A percentile compares a stretch with the other conserved stretches of the same genome.
Conservation (phyloP, 345 rosid genomes). For the Acer campestre region DNA sequence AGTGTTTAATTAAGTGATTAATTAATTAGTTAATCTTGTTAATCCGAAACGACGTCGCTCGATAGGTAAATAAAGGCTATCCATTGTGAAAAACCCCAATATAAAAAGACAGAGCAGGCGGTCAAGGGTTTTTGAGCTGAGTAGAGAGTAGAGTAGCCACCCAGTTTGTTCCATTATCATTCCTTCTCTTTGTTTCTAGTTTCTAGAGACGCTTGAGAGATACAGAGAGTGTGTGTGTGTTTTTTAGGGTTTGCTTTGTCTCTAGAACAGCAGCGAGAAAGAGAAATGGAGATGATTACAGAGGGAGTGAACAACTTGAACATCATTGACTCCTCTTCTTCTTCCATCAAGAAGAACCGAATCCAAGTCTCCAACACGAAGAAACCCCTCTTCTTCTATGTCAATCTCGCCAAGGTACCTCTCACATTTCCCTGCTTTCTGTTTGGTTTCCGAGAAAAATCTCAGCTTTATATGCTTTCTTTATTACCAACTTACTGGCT, state of each 20-base stretch:
- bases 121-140: slow-evolving; percentile 18
- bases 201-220: background rate
- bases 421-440: background rate
- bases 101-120: background rate
- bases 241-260: slow-evolving; percentile 21
- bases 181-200: background rate
- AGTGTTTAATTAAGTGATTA: background rate
- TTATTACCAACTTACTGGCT: background rate
- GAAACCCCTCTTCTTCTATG: slow-evolving; percentile 74
- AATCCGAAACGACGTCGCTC: background rate
- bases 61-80: background rate
- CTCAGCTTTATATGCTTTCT: background rate
- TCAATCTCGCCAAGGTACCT: slow-evolving; percentile 72
- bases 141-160: background rate
- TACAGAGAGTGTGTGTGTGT: background rate
- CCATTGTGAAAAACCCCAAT: background rate
- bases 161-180: too few relatives aligned
- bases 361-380: slow-evolving; percentile 78
- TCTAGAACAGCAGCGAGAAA: background rate
- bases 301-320: slow-evolving; percentile 36
- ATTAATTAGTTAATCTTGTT: background rate
- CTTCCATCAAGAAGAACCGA: slow-evolving; percentile 54
- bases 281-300: slow-evolving; percentile 32
- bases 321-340: slow-evolving; percentile 35
- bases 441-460: background rate